Conservation (phyloP, 257 asterid genomes). For the Eustoma russellianum region DNA sequence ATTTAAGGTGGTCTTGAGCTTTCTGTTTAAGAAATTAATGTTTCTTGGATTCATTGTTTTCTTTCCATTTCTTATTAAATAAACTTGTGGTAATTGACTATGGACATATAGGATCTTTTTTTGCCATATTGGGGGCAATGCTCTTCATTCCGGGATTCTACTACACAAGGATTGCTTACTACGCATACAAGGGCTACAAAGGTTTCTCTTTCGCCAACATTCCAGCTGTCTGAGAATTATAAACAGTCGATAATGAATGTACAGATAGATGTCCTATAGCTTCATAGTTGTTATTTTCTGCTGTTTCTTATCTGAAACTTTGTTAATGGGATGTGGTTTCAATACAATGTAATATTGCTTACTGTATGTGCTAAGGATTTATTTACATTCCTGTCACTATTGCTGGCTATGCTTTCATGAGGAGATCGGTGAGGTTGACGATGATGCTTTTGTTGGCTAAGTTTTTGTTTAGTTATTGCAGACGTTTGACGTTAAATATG, state of each 20-base stretch:
- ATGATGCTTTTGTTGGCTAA: no score
- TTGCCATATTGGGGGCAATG: slow-evolving; percentile 74
- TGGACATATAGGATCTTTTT: slow-evolving; percentile 57
- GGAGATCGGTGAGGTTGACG: no score
- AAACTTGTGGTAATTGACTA: slow-evolving; percentile 2
- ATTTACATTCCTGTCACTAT: no score
- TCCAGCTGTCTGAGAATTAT: slow-evolving; percentile 57
- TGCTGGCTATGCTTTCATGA: no score
- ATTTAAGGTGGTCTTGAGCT: no score
- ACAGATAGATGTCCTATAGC: slow-evolving; percentile 30
- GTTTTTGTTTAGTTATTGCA: no score
- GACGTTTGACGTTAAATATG: no score
- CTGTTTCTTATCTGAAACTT: not conserved
- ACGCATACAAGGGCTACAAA: slow-evolving; percentile 94
- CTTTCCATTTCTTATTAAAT: no score
- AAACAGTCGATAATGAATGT: slow-evolving; percentile 24
- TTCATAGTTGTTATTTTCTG: not conserved
- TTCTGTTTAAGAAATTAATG: no score
- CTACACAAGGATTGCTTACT: slow-evolving; percentile 85
- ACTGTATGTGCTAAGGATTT: no score
- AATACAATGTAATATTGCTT: no score
- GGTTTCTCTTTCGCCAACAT: slow-evolving; percentile 91
- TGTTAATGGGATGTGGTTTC: no score
- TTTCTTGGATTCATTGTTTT: not conserved
- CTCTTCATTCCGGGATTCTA: slow-evolving; percentile 91